A percentile compares a stretch with the other conserved stretches of the same genome.
Conservation (phyloP, 768 basidiomycete genomes). For the Gelatoporia subvermispora region DNA sequence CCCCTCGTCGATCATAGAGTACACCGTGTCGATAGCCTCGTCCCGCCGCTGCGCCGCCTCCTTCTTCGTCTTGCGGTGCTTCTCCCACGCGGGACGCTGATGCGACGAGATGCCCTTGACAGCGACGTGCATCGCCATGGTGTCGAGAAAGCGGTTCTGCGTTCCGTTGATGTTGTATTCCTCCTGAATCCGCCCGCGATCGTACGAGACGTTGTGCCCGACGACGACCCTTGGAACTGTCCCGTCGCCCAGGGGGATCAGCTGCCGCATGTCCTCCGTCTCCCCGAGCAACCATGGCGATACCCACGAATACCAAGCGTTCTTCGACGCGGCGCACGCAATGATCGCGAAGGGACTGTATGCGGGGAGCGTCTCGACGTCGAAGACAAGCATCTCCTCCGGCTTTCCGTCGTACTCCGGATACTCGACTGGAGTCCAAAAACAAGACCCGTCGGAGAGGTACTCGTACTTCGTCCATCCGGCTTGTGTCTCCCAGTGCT, state of each 20-base stretch:
- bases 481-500: constrained; percentile 49
- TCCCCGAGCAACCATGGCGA: constrained; percentile 85
- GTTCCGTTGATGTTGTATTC: constrained; percentile 74
- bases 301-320: constrained; percentile 94
- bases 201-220: constrained; percentile 95
- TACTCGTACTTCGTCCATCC: constrained; percentile 90
- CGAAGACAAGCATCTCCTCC: constrained; percentile 80
- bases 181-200: constrained; percentile 74
- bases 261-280: constrained; percentile 50
- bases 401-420: constrained; percentile 58
- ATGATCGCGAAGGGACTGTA: constrained; percentile 81
- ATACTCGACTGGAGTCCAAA: constrained; percentile 64
- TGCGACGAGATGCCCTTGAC: constrained; percentile 92
- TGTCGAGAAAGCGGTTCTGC: constrained; percentile 82
- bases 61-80: constrained; percentile 69
- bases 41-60: constrained; percentile 48
- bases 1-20: constrained; percentile 44
- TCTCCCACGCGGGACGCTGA: constrained; percentile 91
- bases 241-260: constrained; percentile 69
- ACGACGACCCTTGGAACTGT: constrained; percentile 60
- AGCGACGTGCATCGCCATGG: constrained; percentile 92
- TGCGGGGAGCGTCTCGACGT: constrained; percentile 89
- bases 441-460: constrained; percentile 69
- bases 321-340: constrained; percentile 79
- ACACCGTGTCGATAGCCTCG: constrained; percentile 62